These are phyloP conservation scores for Rhizopogon sp. DNA, from an alignment of 768 basidiomycete species.

Conservation along the genomic window DNA sequence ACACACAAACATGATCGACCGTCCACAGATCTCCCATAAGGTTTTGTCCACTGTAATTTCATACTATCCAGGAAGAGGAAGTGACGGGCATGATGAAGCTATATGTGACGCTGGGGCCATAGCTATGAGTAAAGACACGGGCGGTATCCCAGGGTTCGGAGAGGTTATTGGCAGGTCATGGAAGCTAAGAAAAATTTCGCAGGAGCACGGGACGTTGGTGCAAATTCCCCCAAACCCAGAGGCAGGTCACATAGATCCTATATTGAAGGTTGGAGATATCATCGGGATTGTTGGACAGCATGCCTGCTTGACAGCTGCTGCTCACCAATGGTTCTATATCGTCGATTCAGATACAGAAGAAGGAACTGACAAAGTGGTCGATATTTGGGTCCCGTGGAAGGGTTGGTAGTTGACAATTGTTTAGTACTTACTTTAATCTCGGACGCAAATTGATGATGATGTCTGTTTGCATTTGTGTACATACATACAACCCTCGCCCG, in stretches of 20 bases:
- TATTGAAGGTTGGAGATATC: constrained; percentile 51
- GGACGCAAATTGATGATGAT: too few species aligned
- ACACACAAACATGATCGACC: constrained; percentile 50
- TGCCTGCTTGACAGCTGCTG: constrained; percentile 78
- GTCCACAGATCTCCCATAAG: constrained; percentile 52
- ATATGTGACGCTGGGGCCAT: constrained; percentile 82
- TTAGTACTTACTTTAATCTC: too few species aligned
- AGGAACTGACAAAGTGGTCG: constrained; percentile 51
- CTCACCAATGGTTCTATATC: constrained; percentile 79
- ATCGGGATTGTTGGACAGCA: constrained; percentile 81
- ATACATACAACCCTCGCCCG: too few species aligned
- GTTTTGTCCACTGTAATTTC: constrained; percentile 65
- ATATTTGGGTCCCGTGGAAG: constrained; percentile 90
- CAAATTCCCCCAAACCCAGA: constrained; percentile 20
- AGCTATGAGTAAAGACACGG: constrained; percentile 83
- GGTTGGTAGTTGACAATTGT: constrained; percentile 75
- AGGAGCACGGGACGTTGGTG: constrained; percentile 75
- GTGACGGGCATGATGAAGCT: constrained; percentile 60
- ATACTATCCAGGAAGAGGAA: constrained; percentile 64
- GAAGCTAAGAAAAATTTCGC: constrained; percentile 48
- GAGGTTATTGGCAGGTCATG: constrained; percentile 63
- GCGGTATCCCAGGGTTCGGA: constrained; percentile 66
- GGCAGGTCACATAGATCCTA: constrained; percentile 9
- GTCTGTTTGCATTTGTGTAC: too few species aligned
- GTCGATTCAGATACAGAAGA: constrained; percentile 57